These are phyloP conservation scores for Rhizopogon roseolus DNA, from an alignment of 768 basidiomycete genomes.

Conservation along the genomic window DNA sequence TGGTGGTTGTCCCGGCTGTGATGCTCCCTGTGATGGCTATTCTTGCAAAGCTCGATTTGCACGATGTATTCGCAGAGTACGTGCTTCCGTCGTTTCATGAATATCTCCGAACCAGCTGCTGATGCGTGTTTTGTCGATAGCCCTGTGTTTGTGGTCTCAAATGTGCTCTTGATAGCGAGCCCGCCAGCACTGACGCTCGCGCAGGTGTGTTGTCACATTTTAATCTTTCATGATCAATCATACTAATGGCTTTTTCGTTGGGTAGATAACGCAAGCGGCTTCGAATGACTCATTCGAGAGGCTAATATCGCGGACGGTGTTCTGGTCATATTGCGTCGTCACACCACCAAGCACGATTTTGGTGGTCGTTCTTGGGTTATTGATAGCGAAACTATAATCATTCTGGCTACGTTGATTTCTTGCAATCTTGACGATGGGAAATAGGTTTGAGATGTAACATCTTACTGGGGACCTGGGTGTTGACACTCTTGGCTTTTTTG, in stretches of 20 bases:
- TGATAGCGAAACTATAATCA: constrained; percentile 48
- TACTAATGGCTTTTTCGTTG: background rate
- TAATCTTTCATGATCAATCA: constrained; percentile 9
- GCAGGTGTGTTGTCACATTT: constrained; percentile 30
- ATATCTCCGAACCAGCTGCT: background rate
- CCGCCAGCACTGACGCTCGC: constrained; percentile 77
- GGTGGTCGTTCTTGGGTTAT: constrained; percentile 71
- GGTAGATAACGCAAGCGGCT: constrained; percentile 78
- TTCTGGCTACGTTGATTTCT: background rate
- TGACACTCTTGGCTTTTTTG: too few relatives aligned
- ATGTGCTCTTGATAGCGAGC: constrained; percentile 75
- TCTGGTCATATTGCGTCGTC: constrained; percentile 87
- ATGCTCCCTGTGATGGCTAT: constrained; percentile 73
- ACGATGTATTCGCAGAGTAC: constrained; percentile 71
- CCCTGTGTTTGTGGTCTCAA: constrained; percentile 84
- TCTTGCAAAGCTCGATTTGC: constrained; percentile 53
- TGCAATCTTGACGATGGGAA: background rate
- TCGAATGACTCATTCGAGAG: constrained; percentile 85
- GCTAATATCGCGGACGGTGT: constrained; percentile 85
- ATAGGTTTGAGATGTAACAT: background rate
- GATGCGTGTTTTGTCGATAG: constrained; percentile 30
- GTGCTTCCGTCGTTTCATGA: constrained; percentile 25
- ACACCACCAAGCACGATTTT: constrained; percentile 82
- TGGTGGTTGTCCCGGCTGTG: constrained; percentile 79
- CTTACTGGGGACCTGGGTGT: background rate